Conservation (phyloP, 1,284 basidiomycete genomes). For the Mycena citricolor region DNA sequence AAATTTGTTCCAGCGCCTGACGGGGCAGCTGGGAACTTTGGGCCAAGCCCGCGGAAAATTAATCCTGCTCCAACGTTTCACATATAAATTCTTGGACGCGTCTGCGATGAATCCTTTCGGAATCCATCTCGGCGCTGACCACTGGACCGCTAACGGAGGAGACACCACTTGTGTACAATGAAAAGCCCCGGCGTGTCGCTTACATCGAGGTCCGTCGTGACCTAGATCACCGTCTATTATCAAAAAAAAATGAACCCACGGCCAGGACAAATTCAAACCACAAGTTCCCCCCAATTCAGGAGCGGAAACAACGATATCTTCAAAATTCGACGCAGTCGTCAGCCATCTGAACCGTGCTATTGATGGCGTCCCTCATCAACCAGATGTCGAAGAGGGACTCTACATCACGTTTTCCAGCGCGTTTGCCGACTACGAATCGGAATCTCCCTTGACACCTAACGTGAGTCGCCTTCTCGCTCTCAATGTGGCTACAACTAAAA, state of each 20-base stretch:
- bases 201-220: constrained; percentile 34
- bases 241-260: too few species aligned
- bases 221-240: too few species aligned
- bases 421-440: constrained; percentile 26
- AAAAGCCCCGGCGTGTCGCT: constrained; percentile 33
- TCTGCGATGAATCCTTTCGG: constrained; percentile 35
- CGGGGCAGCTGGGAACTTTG: constrained; percentile 30
- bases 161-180: constrained; percentile 41
- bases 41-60: constrained; percentile 46
- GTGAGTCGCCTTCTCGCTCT: constrained; percentile 21
- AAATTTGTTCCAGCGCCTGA: not conserved
- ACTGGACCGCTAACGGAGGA: constrained; percentile 45
- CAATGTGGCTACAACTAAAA: too few species aligned
- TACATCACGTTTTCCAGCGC: constrained; percentile 47
- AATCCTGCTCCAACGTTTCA: constrained; percentile 43
- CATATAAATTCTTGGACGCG: constrained; percentile 36
- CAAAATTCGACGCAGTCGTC: constrained; percentile 38
- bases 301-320: constrained; percentile 35
- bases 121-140: constrained; percentile 38
- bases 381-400: constrained; percentile 23
- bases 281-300: constrained; percentile 32
- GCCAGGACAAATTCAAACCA: constrained; percentile 39
- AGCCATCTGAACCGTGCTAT: constrained; percentile 39
- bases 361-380: constrained; percentile 30
- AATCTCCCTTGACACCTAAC: constrained; percentile 29